Evolutionary conservation across 202 grass and related monocot genomes (phyloP).

Genomic region (Panicum virgatum): DNA sequence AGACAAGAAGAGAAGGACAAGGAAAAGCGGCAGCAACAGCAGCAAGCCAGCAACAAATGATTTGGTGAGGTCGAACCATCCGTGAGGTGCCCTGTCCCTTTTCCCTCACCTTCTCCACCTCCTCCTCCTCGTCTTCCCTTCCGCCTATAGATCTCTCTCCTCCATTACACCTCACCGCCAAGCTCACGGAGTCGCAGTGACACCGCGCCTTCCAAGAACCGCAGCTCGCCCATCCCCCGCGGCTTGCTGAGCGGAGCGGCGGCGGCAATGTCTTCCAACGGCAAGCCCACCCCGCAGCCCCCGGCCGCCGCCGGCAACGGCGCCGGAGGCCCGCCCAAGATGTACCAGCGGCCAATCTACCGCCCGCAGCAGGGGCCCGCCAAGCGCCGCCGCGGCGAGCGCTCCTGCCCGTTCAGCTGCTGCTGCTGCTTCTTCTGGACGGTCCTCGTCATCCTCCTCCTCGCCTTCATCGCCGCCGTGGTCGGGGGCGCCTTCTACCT

Average conservation of each 20-base stretch:
- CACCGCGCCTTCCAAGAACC: not conserved
- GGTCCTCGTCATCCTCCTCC: constrained; percentile 58
- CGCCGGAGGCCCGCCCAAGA: constrained; percentile 53
- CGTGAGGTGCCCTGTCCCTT: constrained; percentile 76
- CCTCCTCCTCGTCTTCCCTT: not conserved
- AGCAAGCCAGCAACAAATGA: constrained; percentile 42
- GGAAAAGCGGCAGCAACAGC: constrained; percentile 27
- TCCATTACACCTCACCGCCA: constrained; percentile 25
- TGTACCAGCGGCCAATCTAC: constrained; percentile 82
- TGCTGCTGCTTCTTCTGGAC: constrained; percentile 77
- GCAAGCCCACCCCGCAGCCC: constrained; percentile 72
- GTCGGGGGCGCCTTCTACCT: constrained; percentile 79
- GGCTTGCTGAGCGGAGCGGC: not conserved
- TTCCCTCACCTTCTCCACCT: constrained; percentile 51
- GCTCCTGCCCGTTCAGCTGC: constrained; percentile 63
- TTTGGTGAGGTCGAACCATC: constrained; percentile 78
- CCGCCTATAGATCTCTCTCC: constrained; percentile 55
- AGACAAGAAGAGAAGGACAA: too few relatives aligned
- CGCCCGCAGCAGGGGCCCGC: constrained; percentile 56
- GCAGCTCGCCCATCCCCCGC: not conserved
- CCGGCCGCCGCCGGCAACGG: constrained; percentile 34
- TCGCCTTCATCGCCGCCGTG: constrained; percentile 69
- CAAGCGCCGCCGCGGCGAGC: constrained; percentile 51
- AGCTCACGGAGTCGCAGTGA: constrained; percentile 24
- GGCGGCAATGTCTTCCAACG: constrained; percentile 71